Evolutionary conservation across 371 early-diverging fungal species (phyloP).

Genomic region (Funneliformis caledonium): DNA sequence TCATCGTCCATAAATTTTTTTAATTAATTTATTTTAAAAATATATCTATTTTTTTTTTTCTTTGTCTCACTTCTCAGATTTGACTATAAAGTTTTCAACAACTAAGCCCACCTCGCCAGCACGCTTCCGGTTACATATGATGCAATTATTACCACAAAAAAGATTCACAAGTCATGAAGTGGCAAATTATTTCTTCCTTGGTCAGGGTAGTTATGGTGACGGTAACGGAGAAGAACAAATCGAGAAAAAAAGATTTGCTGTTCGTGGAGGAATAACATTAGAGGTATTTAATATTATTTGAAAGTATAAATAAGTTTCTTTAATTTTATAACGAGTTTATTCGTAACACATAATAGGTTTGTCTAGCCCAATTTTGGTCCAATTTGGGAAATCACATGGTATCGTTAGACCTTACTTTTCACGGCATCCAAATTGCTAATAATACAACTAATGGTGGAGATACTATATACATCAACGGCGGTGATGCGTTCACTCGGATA

Average conservation of each 20-base stretch:
- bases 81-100: slow-evolving; percentile 51
- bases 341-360: slow-evolving; percentile 16
- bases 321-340: not conserved
- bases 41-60: not conserved
- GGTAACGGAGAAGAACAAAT: slow-evolving; percentile 66
- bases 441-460: slow-evolving; percentile 47
- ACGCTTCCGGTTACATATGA: slow-evolving; percentile 64
- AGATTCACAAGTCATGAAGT: slow-evolving; percentile 67
- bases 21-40: slow-evolving; percentile 23
- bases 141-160: slow-evolving; percentile 77
- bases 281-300: slow-evolving; percentile 55
- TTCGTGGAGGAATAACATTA: slow-evolving; percentile 75
- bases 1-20: slow-evolving; percentile 16
- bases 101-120: slow-evolving; percentile 57
- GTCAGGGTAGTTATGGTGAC: slow-evolving; percentile 66
- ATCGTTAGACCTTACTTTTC: slow-evolving; percentile 78
- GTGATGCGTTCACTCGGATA: slow-evolving; percentile 67
- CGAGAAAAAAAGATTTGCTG: slow-evolving; percentile 63
- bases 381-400: slow-evolving; percentile 72
- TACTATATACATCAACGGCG: slow-evolving; percentile 65
- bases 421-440: slow-evolving; percentile 73
- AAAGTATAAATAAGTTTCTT: not conserved
- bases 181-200: slow-evolving; percentile 61
- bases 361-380: slow-evolving; percentile 90
- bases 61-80: slow-evolving; percentile 33